Conservation (phyloP, 257 asterid genomes). For the Gentiana macrophylla region DNA sequence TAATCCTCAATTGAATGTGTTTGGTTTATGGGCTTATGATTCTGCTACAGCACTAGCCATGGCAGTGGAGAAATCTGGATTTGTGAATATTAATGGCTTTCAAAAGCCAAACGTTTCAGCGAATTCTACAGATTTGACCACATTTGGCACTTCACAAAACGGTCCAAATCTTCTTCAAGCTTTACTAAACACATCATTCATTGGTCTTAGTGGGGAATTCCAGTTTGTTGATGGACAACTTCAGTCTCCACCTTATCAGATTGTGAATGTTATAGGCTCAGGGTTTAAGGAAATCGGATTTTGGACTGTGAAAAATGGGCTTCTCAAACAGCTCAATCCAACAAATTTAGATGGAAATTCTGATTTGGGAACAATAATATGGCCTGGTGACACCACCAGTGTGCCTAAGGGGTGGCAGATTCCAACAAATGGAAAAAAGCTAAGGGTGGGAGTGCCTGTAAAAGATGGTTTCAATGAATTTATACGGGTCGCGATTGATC, state of each 20-base stretch:
- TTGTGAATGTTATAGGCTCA: slow-evolving; percentile 38
- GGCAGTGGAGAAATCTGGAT: slow-evolving; percentile 21
- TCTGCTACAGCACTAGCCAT: slow-evolving; percentile 22
- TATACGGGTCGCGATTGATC: slow-evolving; percentile 19
- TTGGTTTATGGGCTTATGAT: slow-evolving; percentile 49
- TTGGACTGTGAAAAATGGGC: slow-evolving; percentile 31
- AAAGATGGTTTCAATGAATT: slow-evolving; percentile 29
- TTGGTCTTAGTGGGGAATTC: slow-evolving; percentile 43
- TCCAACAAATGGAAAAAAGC: slow-evolving; percentile 19
- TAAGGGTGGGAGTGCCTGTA: slow-evolving; percentile 30
- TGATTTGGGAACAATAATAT: slow-evolving; percentile 19
- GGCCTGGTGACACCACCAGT: slow-evolving; percentile 31
- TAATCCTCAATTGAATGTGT: slow-evolving; percentile 21
- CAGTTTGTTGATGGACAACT: slow-evolving; percentile 23
- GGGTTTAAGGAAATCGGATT: slow-evolving; percentile 26
- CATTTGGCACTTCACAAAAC: slow-evolving; percentile 24
- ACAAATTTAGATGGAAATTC: not conserved
- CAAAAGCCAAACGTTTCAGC: slow-evolving; percentile 6
- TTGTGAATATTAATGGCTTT: not conserved
- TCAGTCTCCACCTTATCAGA: slow-evolving; percentile 25
- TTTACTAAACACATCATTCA: slow-evolving; percentile 15
- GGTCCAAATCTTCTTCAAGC: slow-evolving; percentile 21
- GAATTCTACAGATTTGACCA: slow-evolving; percentile 24
- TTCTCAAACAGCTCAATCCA: slow-evolving; percentile 8
- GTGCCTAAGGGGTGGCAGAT: slow-evolving; percentile 47